These are phyloP conservation scores for Pseudopyrenochaeta lycopersici DNA, from an alignment of 2,329 filamentous ascomycete species.

Conservation along the genomic window DNA sequence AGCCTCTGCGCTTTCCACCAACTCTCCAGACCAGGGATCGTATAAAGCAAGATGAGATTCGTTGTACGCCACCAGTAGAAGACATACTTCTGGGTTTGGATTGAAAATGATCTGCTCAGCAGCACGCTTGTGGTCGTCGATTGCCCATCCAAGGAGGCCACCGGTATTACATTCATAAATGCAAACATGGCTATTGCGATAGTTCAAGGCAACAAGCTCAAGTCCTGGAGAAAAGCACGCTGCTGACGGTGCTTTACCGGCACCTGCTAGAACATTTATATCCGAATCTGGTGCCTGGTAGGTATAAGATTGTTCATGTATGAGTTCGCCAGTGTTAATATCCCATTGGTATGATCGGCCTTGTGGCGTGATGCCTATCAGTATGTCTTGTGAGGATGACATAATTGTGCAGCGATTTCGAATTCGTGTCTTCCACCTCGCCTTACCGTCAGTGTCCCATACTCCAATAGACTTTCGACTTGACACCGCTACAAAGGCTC, in stretches of 20 bases:
- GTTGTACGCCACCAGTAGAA: constrained; percentile 5
- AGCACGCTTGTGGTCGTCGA: constrained; percentile 1
- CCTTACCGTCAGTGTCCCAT: neutral
- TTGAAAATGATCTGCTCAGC: constrained; percentile 4
- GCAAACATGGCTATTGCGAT: constrained; percentile 1
- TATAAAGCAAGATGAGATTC: constrained; percentile 4
- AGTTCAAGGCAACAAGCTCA: neutral
- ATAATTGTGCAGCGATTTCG: neutral
- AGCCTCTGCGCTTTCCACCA: neutral
- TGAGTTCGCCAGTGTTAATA: neutral
- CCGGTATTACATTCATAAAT: neutral
- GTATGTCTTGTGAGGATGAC: neutral
- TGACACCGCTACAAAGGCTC: neutral
- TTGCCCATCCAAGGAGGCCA: neutral
- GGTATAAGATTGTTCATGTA: neutral
- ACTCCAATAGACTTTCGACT: neutral
- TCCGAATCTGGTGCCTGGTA: neutral
- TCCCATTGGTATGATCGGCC: constrained; percentile 1
- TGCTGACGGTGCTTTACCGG: neutral
- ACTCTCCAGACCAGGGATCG: neutral
- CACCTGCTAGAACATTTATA: neutral
- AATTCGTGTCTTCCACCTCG: neutral
- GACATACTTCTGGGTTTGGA: neutral
- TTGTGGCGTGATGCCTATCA: neutral
- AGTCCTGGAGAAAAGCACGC: neutral